Percentiles rank a stretch among this genome's conserved stretches.
Evolutionary conservation across 75 land plant species (phyloP).

Genomic region (Adiantum capillusveneris): DNA sequence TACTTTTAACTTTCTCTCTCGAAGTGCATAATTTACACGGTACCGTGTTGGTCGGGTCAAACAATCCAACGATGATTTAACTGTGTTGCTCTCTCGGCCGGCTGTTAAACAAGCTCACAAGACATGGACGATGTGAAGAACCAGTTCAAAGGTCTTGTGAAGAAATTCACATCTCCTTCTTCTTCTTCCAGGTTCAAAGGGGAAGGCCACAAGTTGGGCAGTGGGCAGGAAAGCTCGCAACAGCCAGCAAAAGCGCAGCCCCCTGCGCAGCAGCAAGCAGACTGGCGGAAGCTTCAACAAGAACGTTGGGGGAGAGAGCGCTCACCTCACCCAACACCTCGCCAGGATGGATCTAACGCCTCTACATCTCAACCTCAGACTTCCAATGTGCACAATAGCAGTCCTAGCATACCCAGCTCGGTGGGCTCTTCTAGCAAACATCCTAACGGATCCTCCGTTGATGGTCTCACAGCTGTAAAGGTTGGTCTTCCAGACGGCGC

Average conservation of each 20-base stretch:
- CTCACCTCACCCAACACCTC: neutral
- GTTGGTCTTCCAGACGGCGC: no score
- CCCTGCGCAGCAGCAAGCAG: slow-evolving; percentile 3
- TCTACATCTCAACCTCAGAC: neutral
- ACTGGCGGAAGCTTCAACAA: slow-evolving; percentile 18
- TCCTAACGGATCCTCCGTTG: no score
- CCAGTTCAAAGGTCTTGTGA: slow-evolving; percentile 68
- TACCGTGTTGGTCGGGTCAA: no score
- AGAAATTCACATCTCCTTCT: slow-evolving; percentile 68
- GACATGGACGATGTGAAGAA: slow-evolving; percentile 83
- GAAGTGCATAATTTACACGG: no score
- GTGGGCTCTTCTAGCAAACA: no score
- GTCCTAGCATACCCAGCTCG: no score
- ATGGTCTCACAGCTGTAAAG: no score
- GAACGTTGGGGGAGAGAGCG: slow-evolving; percentile 15
- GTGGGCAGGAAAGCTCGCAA: neutral
- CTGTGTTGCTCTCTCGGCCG: no score
- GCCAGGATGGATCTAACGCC: neutral
- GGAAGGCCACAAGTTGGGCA: slow-evolving; percentile 55
- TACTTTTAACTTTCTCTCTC: no score
- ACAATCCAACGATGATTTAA: no score
- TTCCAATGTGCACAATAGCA: neutral
- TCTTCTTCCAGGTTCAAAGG: slow-evolving; percentile 57
- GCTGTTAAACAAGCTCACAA: no score
- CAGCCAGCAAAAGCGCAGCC: slow-evolving; percentile 14